Conservation (phyloP, 2,329 filamentous ascomycete genomes). For the Pyricularia pennisetigena region DNA sequence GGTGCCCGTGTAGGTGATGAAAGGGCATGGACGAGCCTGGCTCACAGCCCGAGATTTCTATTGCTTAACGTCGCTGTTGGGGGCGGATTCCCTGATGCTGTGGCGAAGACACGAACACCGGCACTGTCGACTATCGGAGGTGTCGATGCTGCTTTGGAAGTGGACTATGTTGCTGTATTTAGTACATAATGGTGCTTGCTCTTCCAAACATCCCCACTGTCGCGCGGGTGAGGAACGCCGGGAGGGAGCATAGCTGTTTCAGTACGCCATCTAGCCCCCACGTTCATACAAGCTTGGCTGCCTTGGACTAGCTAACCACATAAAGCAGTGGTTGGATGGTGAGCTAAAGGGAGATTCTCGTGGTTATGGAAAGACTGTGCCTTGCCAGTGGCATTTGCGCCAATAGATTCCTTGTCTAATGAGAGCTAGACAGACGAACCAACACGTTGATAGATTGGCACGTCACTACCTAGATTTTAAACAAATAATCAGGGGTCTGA, state of each 20-base stretch:
- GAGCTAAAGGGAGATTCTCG: not conserved
- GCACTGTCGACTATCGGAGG: not conserved
- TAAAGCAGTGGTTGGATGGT: not conserved
- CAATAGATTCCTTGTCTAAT: not conserved
- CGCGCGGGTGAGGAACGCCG: not conserved
- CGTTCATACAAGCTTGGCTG: not conserved
- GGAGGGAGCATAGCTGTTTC: not conserved
- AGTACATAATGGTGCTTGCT: not conserved
- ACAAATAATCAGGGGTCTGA: not conserved
- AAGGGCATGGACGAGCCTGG: conserved; percentile 36
- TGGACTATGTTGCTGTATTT: not conserved
- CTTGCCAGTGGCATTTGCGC: not conserved
- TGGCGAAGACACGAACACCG: not conserved
- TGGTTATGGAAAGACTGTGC: not conserved
- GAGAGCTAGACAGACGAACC: not conserved
- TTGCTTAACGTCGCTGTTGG: conserved; percentile 34
- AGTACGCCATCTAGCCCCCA: not conserved
- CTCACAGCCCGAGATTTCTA: conserved; percentile 22
- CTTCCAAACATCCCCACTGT: not conserved
- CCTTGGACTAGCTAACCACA: not conserved
- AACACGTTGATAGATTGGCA: not conserved
- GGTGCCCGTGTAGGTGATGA: conserved; percentile 34
- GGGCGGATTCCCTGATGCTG: conserved; percentile 28
- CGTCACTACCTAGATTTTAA: not conserved
- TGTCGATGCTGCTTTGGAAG: not conserved